Conservation (phyloP, 805 yeast genomes). For the Saturnispora saitoi region DNA sequence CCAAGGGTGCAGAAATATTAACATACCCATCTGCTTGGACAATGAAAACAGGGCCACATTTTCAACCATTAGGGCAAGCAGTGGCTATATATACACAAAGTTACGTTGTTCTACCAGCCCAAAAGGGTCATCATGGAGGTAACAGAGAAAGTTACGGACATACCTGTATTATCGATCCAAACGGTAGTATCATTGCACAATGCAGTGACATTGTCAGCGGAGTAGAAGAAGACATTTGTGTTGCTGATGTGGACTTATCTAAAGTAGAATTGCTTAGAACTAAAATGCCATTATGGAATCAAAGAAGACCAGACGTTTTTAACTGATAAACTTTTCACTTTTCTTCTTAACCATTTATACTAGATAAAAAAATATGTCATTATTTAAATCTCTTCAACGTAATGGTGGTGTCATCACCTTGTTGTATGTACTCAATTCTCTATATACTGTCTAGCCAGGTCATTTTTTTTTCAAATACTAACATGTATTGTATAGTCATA, state of each 20-base stretch:
- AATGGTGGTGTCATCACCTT: constrained; percentile 31
- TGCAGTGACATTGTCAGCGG: constrained; percentile 33
- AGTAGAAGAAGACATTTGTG: constrained; percentile 29
- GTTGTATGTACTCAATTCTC: constrained; percentile 24
- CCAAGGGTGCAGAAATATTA: constrained; percentile 65
- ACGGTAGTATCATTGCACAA: constrained; percentile 72
- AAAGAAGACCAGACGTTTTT: constrained; percentile 58
- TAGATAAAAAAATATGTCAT: background rate
- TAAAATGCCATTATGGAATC: constrained; percentile 73
- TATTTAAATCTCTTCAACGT: constrained; percentile 3
- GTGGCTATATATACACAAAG: constrained; percentile 86
- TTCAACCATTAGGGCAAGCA: constrained; percentile 72
- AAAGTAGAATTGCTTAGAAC: constrained; percentile 42
- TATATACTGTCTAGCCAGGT: background rate
- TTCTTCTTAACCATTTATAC: background rate
- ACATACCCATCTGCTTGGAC: constrained; percentile 93
- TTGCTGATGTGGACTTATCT: constrained; percentile 60
- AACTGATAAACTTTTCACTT: background rate
- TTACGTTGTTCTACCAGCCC: constrained; percentile 85
- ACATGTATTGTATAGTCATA: constrained; percentile 19
- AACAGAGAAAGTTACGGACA: constrained; percentile 79
- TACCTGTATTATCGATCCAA: constrained; percentile 80
- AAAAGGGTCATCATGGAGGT: constrained; percentile 59
- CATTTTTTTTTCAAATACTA: constrained; percentile 7
- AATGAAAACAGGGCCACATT: constrained; percentile 86